Evolutionary conservation across 352 stramenopile species (phyloP).

Genomic region (Phytophthora cryptogea): DNA sequence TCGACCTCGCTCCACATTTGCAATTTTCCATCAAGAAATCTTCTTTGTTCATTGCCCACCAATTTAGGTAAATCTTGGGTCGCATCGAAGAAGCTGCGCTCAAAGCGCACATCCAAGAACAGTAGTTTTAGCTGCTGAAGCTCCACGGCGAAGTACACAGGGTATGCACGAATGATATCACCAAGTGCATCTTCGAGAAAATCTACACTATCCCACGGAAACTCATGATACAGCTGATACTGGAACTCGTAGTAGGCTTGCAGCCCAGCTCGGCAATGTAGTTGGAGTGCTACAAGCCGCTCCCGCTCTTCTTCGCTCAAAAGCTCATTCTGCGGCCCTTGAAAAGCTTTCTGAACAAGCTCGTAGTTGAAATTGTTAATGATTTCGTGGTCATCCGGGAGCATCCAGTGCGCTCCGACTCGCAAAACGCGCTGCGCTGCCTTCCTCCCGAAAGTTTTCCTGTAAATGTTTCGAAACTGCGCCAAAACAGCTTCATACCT

Average conservation of each 20-base stretch:
- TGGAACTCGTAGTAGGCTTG: slow-evolving; percentile 75
- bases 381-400: slow-evolving; percentile 80
- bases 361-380: slow-evolving; percentile 77
- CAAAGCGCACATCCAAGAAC: slow-evolving; percentile 67
- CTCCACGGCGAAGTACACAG: slow-evolving; percentile 50
- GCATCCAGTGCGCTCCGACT: slow-evolving; percentile 74
- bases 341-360: slow-evolving; percentile 40
- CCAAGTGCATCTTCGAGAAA: slow-evolving; percentile 45
- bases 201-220: slow-evolving; percentile 44
- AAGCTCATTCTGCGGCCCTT: not conserved
- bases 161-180: slow-evolving; percentile 39
- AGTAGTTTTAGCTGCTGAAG: slow-evolving; percentile 55
- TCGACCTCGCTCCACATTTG: slow-evolving; percentile 21
- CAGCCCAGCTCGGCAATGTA: slow-evolving; percentile 63
- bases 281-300: slow-evolving; percentile 35
- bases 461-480: slow-evolving; percentile 64
- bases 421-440: slow-evolving; percentile 58
- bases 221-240: slow-evolving; percentile 58
- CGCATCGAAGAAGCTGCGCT: slow-evolving; percentile 51
- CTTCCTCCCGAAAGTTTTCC: slow-evolving; percentile 52
- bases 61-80: slow-evolving; percentile 24
- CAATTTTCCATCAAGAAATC: slow-evolving; percentile 17
- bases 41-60: slow-evolving; percentile 38
- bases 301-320: slow-evolving; percentile 21
- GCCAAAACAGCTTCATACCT: slow-evolving; percentile 31